These are phyloP conservation scores for Suillus hirtellus DNA, from an alignment of 768 basidiomycete species.

Conservation along the genomic window DNA sequence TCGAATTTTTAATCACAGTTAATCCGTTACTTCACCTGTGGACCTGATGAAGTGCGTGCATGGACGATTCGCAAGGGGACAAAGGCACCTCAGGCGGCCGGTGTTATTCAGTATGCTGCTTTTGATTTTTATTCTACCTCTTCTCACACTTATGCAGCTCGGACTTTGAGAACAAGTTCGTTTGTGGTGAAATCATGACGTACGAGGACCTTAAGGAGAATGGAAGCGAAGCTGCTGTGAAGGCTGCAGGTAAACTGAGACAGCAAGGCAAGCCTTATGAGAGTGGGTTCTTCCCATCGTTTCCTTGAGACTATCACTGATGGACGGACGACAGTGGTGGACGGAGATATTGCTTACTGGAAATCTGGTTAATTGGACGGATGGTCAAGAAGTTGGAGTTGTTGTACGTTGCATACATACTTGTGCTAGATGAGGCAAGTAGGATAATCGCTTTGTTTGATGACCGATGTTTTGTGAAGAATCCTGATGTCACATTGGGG, in stretches of 20 bases:
- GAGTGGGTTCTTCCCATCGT: slow-evolving; percentile 50
- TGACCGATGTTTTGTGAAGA: neutral
- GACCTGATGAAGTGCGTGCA: slow-evolving; percentile 94
- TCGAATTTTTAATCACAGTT: slow-evolving; percentile 45
- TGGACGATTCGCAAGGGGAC: slow-evolving; percentile 96
- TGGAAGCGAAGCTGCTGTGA: slow-evolving; percentile 88
- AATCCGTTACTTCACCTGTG: slow-evolving; percentile 96
- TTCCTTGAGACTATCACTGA: slow-evolving; percentile 8
- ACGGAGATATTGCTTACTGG: slow-evolving; percentile 93
- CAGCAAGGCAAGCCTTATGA: slow-evolving; percentile 98
- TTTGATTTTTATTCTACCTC: neutral
- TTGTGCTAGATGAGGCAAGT: slow-evolving; percentile 11
- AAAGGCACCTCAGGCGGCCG: slow-evolving; percentile 96
- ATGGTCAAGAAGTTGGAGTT: neutral
- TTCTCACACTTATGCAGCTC: slow-evolving; percentile 47
- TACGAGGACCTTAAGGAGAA: slow-evolving; percentile 89
- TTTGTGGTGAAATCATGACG: slow-evolving; percentile 96
- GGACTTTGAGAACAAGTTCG: slow-evolving; percentile 97
- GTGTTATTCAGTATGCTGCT: slow-evolving; percentile 88
- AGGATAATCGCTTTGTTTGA: neutral
- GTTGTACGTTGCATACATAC: slow-evolving; percentile 13
- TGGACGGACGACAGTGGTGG: slow-evolving; percentile 55
- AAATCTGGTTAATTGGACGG: slow-evolving; percentile 59
- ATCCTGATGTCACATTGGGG: neutral
- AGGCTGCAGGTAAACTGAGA: slow-evolving; percentile 90